phyloP scores from a whole-genome alignment of 768 basidiomycete species.

The Lepiota brunneoincarnata region DNA sequence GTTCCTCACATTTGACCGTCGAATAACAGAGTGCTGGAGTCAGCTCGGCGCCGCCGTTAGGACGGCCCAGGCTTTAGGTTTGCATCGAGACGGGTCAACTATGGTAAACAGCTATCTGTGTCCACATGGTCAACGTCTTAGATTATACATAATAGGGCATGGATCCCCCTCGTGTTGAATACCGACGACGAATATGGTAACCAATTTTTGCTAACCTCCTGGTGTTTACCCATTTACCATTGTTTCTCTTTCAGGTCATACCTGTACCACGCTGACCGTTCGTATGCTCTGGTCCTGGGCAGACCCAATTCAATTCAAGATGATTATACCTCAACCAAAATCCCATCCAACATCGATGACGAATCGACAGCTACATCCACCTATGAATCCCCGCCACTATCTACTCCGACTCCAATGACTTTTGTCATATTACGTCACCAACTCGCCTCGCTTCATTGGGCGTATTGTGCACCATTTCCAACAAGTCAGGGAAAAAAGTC shows the following conservation, averaged over 20 bases:
- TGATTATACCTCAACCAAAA: conserved; percentile 79
- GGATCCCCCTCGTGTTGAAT: conserved; percentile 77
- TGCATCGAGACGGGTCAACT: conserved; percentile 85
- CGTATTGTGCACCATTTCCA: conserved; percentile 94
- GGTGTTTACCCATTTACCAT: neutral
- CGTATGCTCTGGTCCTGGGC: conserved; percentile 88
- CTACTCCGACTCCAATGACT: conserved; percentile 78
- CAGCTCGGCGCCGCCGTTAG: conserved; percentile 90
- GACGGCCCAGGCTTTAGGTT: conserved; percentile 89
- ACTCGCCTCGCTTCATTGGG: conserved; percentile 81
- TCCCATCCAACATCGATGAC: conserved; percentile 72
- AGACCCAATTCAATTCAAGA: conserved; percentile 89
- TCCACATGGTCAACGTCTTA: neutral
- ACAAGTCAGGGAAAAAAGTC: conserved; percentile 70
- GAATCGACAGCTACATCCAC: conserved; percentile 43
- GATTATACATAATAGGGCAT: conserved; percentile 46
- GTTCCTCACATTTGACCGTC: conserved; percentile 69
- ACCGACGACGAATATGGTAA: conserved; percentile 87
- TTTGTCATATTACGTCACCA: conserved; percentile 86
- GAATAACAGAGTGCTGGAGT: conserved; percentile 95
- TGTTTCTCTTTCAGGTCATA: conserved; percentile 56
- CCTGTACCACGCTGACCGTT: conserved; percentile 91
- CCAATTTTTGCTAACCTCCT: neutral
- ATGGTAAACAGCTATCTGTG: conserved; percentile 50
- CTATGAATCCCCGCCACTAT: conserved; percentile 54